Evolutionary conservation across 306 rosid species (phyloP).

Genomic region (Medicago lupulina): DNA sequence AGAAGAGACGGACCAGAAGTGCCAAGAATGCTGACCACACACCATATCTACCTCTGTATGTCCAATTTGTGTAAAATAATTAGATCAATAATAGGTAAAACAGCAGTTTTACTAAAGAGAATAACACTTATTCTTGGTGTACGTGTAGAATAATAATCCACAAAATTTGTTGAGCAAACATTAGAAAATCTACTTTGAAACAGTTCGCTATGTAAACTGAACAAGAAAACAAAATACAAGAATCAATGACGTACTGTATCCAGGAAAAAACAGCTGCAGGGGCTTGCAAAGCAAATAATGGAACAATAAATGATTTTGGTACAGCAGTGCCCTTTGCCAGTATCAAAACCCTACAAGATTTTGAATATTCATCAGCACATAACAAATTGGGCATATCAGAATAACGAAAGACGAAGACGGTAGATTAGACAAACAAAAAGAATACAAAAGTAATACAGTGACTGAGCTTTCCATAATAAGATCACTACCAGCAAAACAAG

Average conservation of each 20-base stretch:
- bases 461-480: too few relatives aligned
- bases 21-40: slow-evolving; percentile 86
- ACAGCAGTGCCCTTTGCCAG: slow-evolving; percentile 77
- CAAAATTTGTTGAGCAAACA: slow-evolving; percentile 27
- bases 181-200: background rate
- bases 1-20: slow-evolving; percentile 82
- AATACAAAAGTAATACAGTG: background rate
- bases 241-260: slow-evolving; percentile 63
- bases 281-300: slow-evolving; percentile 83
- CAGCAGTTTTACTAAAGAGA: background rate
- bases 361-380: slow-evolving; percentile 40
- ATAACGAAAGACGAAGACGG: background rate
- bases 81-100: slow-evolving; percentile 6
- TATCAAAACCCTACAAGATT: slow-evolving; percentile 65
- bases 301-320: slow-evolving; percentile 78
- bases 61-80: slow-evolving; percentile 41
- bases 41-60: slow-evolving; percentile 87
- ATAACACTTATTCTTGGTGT: background rate
- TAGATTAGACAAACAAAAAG: background rate
- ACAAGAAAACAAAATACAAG: slow-evolving; percentile 20
- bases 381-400: slow-evolving; percentile 14
- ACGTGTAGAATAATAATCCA: background rate
- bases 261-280: slow-evolving; percentile 72
- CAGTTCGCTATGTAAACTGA: background rate
- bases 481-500: too few relatives aligned